Evolutionary conservation across 2,329 filamentous ascomycete genomes (phyloP), one percentile per base, ranked within the genome.

Genomic region (Cladosporium austrohemisphaericum): DNA sequence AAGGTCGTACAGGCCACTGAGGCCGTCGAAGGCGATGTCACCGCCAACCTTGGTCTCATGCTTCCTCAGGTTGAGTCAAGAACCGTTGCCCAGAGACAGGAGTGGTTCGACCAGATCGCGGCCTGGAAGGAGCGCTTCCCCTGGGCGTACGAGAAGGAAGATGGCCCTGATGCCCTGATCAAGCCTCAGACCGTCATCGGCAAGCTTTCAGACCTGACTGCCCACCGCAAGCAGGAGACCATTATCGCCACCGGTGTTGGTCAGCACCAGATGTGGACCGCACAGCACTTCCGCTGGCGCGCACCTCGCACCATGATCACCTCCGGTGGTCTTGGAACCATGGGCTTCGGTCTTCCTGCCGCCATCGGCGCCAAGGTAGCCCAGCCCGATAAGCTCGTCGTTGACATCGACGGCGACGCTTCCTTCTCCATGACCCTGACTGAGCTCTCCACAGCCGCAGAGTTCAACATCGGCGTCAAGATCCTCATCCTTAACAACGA

Each of bases 371-470:
- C 90, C 63, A 96, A 96, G 77, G 92, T 95, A 41, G 86, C 84
- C 14, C 77, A 78, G 37, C 84, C 85, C 3, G 87, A 95, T 44
- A 83, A 87, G 54, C 81, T 95, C 43, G 92, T 97, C 53, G 83
- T 97, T 52, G 92, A 97, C 69, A 94, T 97, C 63, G 93, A 98
- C 67, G 93, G 93, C 55, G 93, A 97, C 68, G 93, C 92, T n/a
- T 96, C 91, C 3, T 97, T 98, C 76, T 88, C 89, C 78, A 97
- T 98, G 93, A 97, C 93, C 5, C 78, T 96, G 52, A 96, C 92
- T 1, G 93, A 98, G 74, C 83, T 98, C 46, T 88, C 86, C 37
- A 96, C 92, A 1, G 91, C 91, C 33, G 82, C 87, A 7, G 91
- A 98, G 72, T 97, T 97, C 77, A 88, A 93, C 74, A 96, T 97